phyloP scores from a whole-genome alignment of 495 filamentous ascomycete species.

The Neurospora discreta region DNA sequence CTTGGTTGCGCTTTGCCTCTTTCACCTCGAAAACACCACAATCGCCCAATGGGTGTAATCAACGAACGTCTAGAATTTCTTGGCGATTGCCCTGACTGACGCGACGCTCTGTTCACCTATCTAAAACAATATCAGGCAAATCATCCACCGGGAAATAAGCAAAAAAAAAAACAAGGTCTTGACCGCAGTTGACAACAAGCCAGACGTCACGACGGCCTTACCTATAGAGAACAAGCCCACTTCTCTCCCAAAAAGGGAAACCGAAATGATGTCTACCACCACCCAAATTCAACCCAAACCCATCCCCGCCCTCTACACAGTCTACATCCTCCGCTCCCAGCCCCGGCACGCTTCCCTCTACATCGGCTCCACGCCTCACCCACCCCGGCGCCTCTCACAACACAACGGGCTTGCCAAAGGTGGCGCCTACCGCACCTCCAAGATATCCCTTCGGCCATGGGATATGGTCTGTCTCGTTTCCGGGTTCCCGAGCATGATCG shows the following conservation, averaged over 20 bases:
- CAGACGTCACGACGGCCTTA: background rate
- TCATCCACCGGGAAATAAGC: background rate
- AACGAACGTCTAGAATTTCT: background rate
- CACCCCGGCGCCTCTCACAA: conserved; percentile 67
- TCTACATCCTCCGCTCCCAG: conserved; percentile 81
- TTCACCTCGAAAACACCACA: background rate
- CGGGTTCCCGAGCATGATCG: conserved; percentile 77
- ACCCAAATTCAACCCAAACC: conserved; percentile 26
- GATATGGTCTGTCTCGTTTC: conserved; percentile 83
- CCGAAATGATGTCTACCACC: background rate
- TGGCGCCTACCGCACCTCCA: conserved; percentile 67
- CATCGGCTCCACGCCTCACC: conserved; percentile 86
- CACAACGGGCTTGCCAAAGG: conserved; percentile 78
- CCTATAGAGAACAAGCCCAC: background rate
- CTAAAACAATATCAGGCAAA: background rate
- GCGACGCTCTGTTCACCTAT: background rate
- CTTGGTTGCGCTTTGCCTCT: background rate
- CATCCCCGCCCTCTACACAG: conserved; percentile 45
- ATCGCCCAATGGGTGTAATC: background rate
- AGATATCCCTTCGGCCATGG: conserved; percentile 64
- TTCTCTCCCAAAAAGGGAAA: background rate
- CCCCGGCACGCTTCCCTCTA: conserved; percentile 55
- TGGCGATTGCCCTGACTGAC: background rate
- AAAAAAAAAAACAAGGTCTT: background rate
- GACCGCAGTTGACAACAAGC: background rate